Conservation (phyloP, 495 filamentous ascomycete species). For the Penicillium angulare region DNA sequence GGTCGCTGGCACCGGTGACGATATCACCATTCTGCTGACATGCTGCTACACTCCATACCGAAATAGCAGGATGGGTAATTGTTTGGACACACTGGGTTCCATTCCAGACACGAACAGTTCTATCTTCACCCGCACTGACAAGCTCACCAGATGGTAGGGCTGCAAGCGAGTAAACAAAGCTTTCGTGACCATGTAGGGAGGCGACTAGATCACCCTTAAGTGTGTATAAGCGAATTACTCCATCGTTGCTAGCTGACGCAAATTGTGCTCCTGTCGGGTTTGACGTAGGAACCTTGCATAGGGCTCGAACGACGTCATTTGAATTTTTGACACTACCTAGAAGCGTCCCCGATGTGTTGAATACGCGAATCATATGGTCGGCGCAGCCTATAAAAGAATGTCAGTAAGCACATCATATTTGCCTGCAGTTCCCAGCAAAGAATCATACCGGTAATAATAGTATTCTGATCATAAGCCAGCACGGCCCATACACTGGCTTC, state of each 20-base stretch:
- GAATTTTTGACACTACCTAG: slow-evolving; percentile 67
- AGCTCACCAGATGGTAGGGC: slow-evolving; percentile 78
- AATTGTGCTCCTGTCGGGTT: slow-evolving; percentile 82
- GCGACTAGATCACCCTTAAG: slow-evolving; percentile 68
- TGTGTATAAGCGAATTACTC: slow-evolving; percentile 80
- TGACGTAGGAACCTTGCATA: slow-evolving; percentile 75
- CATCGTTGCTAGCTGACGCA: slow-evolving; percentile 86
- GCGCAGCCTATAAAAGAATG: slow-evolving; percentile 59
- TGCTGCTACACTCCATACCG: slow-evolving; percentile 87
- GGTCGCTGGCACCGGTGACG: slow-evolving; percentile 87
- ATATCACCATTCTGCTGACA: slow-evolving; percentile 85
- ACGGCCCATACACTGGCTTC: slow-evolving; percentile 88
- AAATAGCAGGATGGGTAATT: slow-evolving; percentile 96
- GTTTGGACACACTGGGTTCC: slow-evolving; percentile 83
- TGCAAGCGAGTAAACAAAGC: slow-evolving; percentile 89
- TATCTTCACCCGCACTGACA: slow-evolving; percentile 89
- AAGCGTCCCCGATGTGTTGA: slow-evolving; percentile 62
- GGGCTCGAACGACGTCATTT: slow-evolving; percentile 76
- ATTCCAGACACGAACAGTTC: slow-evolving; percentile 86
- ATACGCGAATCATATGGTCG: slow-evolving; percentile 85
- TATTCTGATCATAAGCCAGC: slow-evolving; percentile 73
- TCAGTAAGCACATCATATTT: too few species aligned
- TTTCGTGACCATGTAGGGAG: slow-evolving; percentile 83
- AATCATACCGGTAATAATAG: slow-evolving; percentile 71
- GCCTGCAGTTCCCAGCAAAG: too few species aligned